These are phyloP conservation scores for Diaporthe velutina DNA, from an alignment of 2,329 filamentous ascomycete species.

Conservation along the genomic window DNA sequence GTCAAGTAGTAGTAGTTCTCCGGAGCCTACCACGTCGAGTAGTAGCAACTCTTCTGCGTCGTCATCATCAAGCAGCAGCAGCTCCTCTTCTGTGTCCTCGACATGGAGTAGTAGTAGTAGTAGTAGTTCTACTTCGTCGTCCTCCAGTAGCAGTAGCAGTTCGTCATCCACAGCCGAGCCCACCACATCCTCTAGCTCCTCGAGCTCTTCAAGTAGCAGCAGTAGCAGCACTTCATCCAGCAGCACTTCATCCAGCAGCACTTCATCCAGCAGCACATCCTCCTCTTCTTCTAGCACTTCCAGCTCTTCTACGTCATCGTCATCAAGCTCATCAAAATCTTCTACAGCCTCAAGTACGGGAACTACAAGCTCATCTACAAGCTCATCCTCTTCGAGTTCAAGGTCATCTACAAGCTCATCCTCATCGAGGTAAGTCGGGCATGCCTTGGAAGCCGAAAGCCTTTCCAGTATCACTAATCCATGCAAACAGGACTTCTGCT, in stretches of 20 bases:
- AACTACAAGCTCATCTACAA: background rate
- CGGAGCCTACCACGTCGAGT: too few relatives aligned
- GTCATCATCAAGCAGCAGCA: too few relatives aligned
- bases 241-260: background rate
- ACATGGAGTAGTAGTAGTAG: background rate
- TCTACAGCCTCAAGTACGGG: background rate
- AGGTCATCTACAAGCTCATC: background rate
- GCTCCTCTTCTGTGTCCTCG: too few relatives aligned
- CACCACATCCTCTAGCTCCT: background rate
- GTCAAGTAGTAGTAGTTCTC: too few relatives aligned
- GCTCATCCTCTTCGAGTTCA: too few relatives aligned
- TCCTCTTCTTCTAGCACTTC: background rate
- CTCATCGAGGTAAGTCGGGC: background rate
- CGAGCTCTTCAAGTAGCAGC: background rate
- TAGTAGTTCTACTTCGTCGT: background rate
- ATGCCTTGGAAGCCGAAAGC: background rate
- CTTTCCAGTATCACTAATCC: background rate
- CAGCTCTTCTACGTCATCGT: background rate
- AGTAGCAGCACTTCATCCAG: background rate
- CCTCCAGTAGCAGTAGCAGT: background rate
- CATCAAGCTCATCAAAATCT: background rate
- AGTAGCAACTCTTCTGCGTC: too few relatives aligned
- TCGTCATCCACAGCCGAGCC: background rate
- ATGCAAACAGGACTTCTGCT: background rate
- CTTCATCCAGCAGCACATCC: background rate